These are phyloP conservation scores for Cytospora leucostoma DNA, from an alignment of 2,329 filamentous ascomycete genomes.

Conservation along the genomic window DNA sequence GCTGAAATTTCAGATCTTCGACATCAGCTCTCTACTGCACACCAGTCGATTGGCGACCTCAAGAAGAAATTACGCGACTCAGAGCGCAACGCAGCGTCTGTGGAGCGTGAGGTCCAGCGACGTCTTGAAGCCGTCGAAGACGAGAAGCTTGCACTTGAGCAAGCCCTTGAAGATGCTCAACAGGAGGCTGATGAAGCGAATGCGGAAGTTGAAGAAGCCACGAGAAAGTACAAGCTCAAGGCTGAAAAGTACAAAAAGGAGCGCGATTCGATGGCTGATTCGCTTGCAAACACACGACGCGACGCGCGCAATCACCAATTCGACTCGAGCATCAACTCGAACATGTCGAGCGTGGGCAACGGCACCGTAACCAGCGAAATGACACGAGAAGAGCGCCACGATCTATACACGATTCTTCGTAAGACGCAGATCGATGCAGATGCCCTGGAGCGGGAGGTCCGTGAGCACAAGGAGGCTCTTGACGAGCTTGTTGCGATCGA, in stretches of 20 bases:
- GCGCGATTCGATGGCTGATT: constrained; percentile 42
- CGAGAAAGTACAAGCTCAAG: constrained; percentile 50
- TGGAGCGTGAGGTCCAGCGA: constrained; percentile 51
- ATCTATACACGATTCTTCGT: constrained; percentile 62
- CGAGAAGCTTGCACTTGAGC: constrained; percentile 58
- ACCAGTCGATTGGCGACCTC: constrained; percentile 60
- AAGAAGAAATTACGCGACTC: constrained; percentile 52
- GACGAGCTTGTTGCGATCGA: constrained; percentile 59
- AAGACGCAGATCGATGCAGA: constrained; percentile 65
- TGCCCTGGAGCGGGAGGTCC: constrained; percentile 71
- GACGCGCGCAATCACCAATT: constrained; percentile 31
- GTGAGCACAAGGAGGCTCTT: constrained; percentile 68
- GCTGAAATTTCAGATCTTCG: constrained; percentile 61
- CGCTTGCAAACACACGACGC: constrained; percentile 38
- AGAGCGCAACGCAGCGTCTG: constrained; percentile 47
- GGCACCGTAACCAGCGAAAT: constrained; percentile 39
- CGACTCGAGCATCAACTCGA: constrained; percentile 33
- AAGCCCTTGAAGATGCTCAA: constrained; percentile 58
- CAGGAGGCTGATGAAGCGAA: constrained; percentile 52
- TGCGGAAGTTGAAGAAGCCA: constrained; percentile 45
- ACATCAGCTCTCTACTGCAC: constrained; percentile 60
- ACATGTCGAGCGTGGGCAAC: constrained; percentile 33
- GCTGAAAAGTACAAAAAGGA: constrained; percentile 54
- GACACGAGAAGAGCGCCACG: constrained; percentile 55
- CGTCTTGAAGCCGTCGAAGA: constrained; percentile 61